Evolutionary conservation across 2,329 filamentous ascomycete genomes (phyloP).

Genomic region (Macrophomina pseudophaseolina): DNA sequence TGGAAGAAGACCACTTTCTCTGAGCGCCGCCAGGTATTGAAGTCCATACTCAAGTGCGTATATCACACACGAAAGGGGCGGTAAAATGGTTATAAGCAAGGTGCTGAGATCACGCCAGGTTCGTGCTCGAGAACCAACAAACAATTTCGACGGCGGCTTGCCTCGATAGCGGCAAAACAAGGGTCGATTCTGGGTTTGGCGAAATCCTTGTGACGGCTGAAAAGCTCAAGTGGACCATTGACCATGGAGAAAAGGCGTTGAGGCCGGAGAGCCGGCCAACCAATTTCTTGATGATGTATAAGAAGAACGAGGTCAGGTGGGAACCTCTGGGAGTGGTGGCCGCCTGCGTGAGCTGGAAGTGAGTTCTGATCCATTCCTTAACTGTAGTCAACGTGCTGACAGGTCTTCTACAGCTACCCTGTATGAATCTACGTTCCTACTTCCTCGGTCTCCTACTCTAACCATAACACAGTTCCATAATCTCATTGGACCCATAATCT

Average conservation of each 20-base stretch:
- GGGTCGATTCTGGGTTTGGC: conserved; percentile 90
- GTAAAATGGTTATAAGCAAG: neutral
- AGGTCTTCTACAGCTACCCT: conserved; percentile 45
- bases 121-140: conserved; percentile 87
- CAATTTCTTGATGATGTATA: conserved; percentile 94
- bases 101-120: conserved; percentile 45
- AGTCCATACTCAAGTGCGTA: conserved; percentile 71
- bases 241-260: conserved; percentile 85
- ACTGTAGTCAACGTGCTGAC: conserved; percentile 11
- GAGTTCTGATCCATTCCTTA: conserved; percentile 42
- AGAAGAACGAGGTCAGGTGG: conserved; percentile 86
- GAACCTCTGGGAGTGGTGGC: conserved; percentile 93
- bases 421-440: conserved; percentile 36
- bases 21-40: conserved; percentile 78
- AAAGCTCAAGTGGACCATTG: conserved; percentile 92
- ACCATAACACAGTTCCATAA: conserved; percentile 79
- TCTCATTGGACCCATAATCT: conserved; percentile 87
- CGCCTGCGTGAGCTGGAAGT: conserved; percentile 96
- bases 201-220: conserved; percentile 94
- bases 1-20: conserved; percentile 82
- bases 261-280: conserved; percentile 75
- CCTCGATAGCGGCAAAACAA: conserved; percentile 93
- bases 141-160: conserved; percentile 84
- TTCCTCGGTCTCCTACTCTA: neutral
- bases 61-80: neutral